Conservation (phyloP, 331 rosid genomes). For the Malus hybrid region DNA sequence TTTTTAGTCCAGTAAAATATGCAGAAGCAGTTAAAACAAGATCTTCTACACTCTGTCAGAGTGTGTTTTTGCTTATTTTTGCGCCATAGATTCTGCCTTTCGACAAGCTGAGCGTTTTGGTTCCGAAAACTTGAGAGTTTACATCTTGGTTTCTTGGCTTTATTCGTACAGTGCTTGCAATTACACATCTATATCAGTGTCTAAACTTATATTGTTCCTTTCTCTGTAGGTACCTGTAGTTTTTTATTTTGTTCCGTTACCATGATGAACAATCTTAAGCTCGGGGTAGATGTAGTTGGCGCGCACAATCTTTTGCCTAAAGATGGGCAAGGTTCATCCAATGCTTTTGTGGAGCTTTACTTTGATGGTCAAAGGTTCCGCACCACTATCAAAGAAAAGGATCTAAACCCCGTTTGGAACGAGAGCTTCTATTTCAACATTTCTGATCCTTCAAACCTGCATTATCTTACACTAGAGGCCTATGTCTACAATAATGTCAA, state of each 20-base stretch:
- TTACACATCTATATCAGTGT: neutral
- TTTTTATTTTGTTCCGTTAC: neutral
- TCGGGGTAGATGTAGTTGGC: constrained; percentile 31
- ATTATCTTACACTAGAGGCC: constrained; percentile 29
- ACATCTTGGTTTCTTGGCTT: neutral
- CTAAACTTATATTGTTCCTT: neutral
- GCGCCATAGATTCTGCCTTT: neutral
- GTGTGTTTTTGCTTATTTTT: neutral
- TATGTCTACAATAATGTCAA: constrained; percentile 21
- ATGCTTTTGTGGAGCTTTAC: constrained; percentile 36
- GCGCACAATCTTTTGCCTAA: constrained; percentile 42
- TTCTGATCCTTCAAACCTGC: constrained; percentile 36
- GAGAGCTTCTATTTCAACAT: constrained; percentile 37
- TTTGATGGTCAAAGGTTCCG: constrained; percentile 39
- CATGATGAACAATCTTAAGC: constrained; percentile 35
- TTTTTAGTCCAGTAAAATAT: no score
- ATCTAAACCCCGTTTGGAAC: constrained; percentile 36
- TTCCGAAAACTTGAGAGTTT: neutral
- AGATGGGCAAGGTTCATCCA: constrained; percentile 36
- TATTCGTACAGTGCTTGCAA: neutral
- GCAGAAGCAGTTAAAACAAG: no score
- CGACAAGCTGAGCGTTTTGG: neutral
- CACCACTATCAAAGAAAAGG: constrained; percentile 33
- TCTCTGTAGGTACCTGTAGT: neutral
- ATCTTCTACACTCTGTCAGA: neutral